Evolutionary conservation across 2,329 filamentous ascomycete genomes (phyloP).

Genomic region (Colletotrichum liaoningense): DNA sequence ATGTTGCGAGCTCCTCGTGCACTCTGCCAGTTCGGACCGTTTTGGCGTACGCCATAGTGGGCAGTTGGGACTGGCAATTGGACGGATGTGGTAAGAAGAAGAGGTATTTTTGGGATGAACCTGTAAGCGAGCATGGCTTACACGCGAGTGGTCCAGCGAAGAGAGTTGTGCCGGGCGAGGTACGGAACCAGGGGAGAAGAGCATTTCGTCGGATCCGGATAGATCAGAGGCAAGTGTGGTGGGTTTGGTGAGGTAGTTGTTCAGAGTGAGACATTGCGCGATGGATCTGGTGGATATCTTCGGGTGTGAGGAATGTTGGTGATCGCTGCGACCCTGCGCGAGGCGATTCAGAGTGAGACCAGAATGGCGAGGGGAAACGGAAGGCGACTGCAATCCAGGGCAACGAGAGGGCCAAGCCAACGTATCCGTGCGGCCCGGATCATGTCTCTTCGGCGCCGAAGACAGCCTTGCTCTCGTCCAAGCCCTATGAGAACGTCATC

Average conservation of each 20-base stretch:
- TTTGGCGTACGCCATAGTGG: background rate
- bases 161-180: background rate
- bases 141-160: background rate
- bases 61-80: background rate
- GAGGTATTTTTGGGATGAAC: background rate
- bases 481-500: background rate
- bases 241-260: background rate
- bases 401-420: background rate
- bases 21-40: background rate
- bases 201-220: background rate
- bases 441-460: background rate
- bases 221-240: background rate
- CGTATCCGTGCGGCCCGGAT: background rate
- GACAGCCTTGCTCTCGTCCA: background rate
- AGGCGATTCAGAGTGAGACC: background rate
- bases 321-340: background rate
- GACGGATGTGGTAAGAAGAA: background rate
- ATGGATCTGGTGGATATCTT: background rate
- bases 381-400: background rate
- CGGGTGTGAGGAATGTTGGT: background rate
- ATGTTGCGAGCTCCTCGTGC: background rate
- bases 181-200: background rate
- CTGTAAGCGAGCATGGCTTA: background rate
- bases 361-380: background rate
- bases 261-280: slow-evolving; percentile 2